These are phyloP conservation scores for Dactylellina parvicollis DNA, from an alignment of 2,329 filamentous ascomycete species.

Conservation along the genomic window DNA sequence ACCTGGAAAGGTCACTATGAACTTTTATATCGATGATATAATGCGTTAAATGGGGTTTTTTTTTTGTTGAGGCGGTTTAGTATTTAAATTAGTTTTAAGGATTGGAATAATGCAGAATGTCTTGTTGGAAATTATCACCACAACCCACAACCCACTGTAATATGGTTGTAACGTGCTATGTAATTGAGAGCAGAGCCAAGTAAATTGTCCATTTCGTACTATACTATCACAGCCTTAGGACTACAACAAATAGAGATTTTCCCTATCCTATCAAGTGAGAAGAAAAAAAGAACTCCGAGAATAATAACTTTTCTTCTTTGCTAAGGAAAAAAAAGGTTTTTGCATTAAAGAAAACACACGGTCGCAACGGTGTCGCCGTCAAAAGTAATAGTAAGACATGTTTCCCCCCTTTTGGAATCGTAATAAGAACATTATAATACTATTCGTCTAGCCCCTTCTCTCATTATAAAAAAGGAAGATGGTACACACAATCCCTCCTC, in stretches of 20 bases:
- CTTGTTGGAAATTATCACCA: too few relatives aligned
- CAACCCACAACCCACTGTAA: too few relatives aligned
- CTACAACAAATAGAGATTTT: conserved; percentile 1
- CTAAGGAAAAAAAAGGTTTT: conserved; percentile 6
- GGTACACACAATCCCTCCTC: conserved; percentile 17
- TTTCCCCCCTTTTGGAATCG: conserved; percentile 15
- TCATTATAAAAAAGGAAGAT: conserved; percentile 34
- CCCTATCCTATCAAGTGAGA: conserved; percentile 10
- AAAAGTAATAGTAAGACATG: conserved; percentile 10
- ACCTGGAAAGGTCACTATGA: not conserved
- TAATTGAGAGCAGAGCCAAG: not conserved
- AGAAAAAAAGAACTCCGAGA: conserved; percentile 15
- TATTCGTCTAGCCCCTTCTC: conserved; percentile 27
- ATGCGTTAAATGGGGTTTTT: not conserved
- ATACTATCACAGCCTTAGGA: conserved; percentile 25
- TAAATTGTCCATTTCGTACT: not conserved
- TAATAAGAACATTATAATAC: conserved; percentile 34
- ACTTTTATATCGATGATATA: not conserved
- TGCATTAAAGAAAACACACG: not conserved
- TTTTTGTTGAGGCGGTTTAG: not conserved
- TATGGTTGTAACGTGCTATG: too few relatives aligned
- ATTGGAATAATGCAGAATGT: too few relatives aligned
- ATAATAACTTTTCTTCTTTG: conserved; percentile 20
- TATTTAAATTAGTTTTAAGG: not conserved
- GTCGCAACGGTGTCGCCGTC: not conserved